These are phyloP conservation scores for Epichloe gansuensis DNA, from an alignment of 2,329 filamentous ascomycete species.

Conservation along the genomic window DNA sequence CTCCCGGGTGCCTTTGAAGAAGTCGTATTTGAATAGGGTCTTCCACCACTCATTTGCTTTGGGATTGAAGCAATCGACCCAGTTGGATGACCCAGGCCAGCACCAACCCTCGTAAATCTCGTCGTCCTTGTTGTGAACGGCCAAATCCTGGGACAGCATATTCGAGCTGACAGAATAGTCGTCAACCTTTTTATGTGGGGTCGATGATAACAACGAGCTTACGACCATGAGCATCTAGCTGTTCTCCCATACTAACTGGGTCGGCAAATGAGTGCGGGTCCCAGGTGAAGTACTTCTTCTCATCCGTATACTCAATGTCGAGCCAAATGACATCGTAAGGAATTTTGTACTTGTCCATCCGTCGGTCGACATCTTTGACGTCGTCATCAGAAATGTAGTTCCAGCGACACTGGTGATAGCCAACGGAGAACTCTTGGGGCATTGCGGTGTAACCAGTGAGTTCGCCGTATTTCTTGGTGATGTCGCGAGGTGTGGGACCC, in stretches of 20 bases:
- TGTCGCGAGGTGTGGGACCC: constrained; percentile 71
- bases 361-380: constrained; percentile 89
- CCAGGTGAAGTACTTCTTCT: constrained; percentile 98
- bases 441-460: constrained; percentile 85
- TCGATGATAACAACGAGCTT: constrained; percentile 94
- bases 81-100: constrained; percentile 94
- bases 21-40: constrained; percentile 72
- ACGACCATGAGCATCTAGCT: constrained; percentile 71
- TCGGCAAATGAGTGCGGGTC: constrained; percentile 80
- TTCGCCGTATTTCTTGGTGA: constrained; percentile 73
- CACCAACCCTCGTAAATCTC: constrained; percentile 94
- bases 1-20: constrained; percentile 71
- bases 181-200: constrained; percentile 87
- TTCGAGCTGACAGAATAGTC: constrained; percentile 68
- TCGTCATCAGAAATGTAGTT: constrained; percentile 97
- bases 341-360: constrained; percentile 90
- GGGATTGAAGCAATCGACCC: constrained; percentile 95
- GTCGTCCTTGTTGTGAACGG: constrained; percentile 79
- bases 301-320: constrained; percentile 94
- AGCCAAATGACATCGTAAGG: constrained; percentile 99
- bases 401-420: constrained; percentile 96
- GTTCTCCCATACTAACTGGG: constrained; percentile 76
- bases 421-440: constrained; percentile 84
- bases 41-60: constrained; percentile 87
- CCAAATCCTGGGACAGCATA: constrained; percentile 71